Base-by-base conservation (phyloP, 305 asterid species). In the Fraxinus dipetala region DNA sequence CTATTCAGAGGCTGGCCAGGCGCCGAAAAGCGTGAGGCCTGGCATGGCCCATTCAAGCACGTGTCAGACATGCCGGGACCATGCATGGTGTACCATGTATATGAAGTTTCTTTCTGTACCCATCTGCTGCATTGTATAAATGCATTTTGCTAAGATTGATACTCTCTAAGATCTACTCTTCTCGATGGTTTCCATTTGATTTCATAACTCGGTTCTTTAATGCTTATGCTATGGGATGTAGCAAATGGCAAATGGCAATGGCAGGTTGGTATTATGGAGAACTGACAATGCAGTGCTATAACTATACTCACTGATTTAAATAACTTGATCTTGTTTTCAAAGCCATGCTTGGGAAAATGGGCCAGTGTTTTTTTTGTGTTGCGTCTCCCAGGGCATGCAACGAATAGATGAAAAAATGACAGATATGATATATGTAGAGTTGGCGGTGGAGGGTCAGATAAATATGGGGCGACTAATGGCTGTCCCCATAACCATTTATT, bases 401-500 rank as follows among this genome's bases (percentile, higher is more conserved):
- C 79, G 63, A 65, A 82, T 82, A 56, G 48, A 72, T 14, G 75
- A 40, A 56, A 72, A 78, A 78, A 78, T 24, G 82, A 78, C 82
- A 73, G 0, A 72, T 56, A 51, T 72, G 48, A 40, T 9, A 73
- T 7, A 4, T 31, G 38, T 59, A 22, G 78, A 30, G 10, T 77
- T 45, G 79, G 85, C 79, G 82, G 85, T 83, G 85, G 74, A 75
- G 76, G 30, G 75, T 36, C 51, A 48, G 63, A 78, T 67, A 61
- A 77, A 77, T 78, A 54, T 72, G 81, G 82, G 28, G 82, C 70
- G 79, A n/a, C 72, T 30, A 81, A 76, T 81, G 80, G 70, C 31
- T 78, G 82, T 59, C 79, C 65, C 84, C 80, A 81, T 76, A 76
- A 75, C 84, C 69, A 76, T 81, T 81, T 75, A 81, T 75, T 81